These are phyloP conservation scores for Hanseniaspora lindneri DNA, from an alignment of 805 yeast species.

Conservation along the genomic window DNA sequence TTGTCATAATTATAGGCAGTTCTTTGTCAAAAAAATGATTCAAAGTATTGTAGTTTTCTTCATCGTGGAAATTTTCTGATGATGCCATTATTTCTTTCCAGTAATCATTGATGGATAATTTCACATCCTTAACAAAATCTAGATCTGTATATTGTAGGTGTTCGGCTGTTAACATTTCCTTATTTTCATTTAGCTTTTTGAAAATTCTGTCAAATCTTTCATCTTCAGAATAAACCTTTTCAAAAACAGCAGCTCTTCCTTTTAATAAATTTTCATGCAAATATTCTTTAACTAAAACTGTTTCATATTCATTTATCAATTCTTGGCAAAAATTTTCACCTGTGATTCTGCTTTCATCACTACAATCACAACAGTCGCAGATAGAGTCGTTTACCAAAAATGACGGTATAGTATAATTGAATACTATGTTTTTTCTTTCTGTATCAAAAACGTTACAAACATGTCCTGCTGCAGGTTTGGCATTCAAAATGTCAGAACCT, in stretches of 20 bases:
- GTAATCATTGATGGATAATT: not conserved
- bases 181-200: not conserved
- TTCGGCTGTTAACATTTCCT: not conserved
- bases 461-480: conserved; percentile 34
- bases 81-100: not conserved
- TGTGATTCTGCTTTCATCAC: conserved; percentile 48
- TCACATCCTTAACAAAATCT: not conserved
- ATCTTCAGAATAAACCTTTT: not conserved
- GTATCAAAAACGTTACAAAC: conserved; percentile 39
- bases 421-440: conserved; percentile 53
- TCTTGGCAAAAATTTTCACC: conserved; percentile 40
- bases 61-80: not conserved
- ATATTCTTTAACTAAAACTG: conserved; percentile 27
- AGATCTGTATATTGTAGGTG: not conserved
- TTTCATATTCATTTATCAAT: conserved; percentile 40
- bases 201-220: not conserved
- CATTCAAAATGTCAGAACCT: no score
- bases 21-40: conserved; percentile 8
- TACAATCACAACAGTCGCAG: conserved; percentile 96
- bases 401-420: conserved; percentile 50
- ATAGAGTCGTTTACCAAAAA: conserved; percentile 74
- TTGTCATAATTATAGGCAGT: conserved; percentile 2
- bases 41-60: not conserved
- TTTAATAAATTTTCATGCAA: not conserved
- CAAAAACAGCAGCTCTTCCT: not conserved